These are phyloP conservation scores for Penicillium argentinense DNA, from an alignment of 495 filamentous ascomycete genomes.

Conservation along the genomic window DNA sequence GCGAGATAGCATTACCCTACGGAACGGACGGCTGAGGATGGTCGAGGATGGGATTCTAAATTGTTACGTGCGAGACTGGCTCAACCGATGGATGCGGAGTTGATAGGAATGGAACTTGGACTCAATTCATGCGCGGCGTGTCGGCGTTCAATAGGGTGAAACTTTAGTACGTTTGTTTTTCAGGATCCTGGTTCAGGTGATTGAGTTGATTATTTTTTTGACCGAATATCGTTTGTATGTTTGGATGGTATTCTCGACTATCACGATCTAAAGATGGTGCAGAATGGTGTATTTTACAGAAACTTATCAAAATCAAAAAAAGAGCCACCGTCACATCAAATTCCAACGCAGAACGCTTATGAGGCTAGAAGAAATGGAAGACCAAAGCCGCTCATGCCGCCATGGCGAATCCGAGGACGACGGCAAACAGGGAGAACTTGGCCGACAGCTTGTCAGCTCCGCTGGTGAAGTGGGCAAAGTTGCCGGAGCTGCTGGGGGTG, in stretches of 20 bases:
- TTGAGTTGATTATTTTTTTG: not conserved
- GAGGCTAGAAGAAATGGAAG: not conserved
- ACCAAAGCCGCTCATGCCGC: constrained; percentile 11
- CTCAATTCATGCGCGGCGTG: no score
- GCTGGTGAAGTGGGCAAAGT: constrained; percentile 30
- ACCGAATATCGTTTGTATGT: not conserved
- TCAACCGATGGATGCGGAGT: constrained; percentile 27
- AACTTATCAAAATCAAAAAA: not conserved
- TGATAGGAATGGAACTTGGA: not conserved
- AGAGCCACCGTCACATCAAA: not conserved
- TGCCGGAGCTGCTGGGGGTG: constrained; percentile 10
- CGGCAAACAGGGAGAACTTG: constrained; percentile 16
- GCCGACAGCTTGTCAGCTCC: constrained; percentile 26
- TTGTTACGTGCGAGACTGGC: constrained; percentile 38
- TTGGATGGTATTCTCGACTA: constrained; percentile 6
- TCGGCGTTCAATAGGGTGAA: no score
- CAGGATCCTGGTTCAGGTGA: no score
- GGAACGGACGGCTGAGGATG: constrained; percentile 34
- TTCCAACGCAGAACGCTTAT: not conserved
- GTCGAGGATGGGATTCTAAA: constrained; percentile 37
- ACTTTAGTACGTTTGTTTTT: no score
- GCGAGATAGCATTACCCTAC: constrained; percentile 34
- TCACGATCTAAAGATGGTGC: constrained; percentile 3
- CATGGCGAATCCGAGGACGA: constrained; percentile 19
- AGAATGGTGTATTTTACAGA: constrained; percentile 11